Base-by-base conservation (phyloP, 805 yeast species). In the Wickerhamiella kurtzmanii region DNA sequence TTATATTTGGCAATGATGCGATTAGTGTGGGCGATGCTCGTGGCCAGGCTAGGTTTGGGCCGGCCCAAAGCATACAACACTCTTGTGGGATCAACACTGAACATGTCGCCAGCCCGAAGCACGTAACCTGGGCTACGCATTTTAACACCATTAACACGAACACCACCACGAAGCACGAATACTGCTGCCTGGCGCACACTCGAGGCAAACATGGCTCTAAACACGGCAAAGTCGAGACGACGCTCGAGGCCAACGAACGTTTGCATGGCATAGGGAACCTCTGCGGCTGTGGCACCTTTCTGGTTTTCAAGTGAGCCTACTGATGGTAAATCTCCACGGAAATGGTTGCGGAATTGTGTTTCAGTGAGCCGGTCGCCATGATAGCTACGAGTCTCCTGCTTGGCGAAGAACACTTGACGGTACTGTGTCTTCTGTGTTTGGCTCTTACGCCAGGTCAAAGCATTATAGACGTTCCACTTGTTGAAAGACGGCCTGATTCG, bases 311-410 rank as follows among this genome's bases (percentile, higher is more conserved):
- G 35, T 4, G 46, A 37, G 36, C 15, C 11, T 37, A 37, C 37
- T 15, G 35, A 13, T 19, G 37, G 37, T 8, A 17, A 28, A 4
- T 42, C 44, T 19, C 44, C 44, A 46, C 77, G 69, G 67, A 89
- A 88, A 44, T 74, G 64, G 6, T 77, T 66, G 60, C 82, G 81
- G 80, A 87, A 83, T 60, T 88, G 77, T 17, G 76, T 69, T 63
- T 92, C 98, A 1, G 89, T 82, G 47, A 89, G 64, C 62, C 82
- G 85, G 60, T 92, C 97, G 56, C 98, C 98, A 63, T 89, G 98
- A 64, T 89, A 89, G 1, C 89, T 81, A 66, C 98, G 77, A 5
- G 96, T 80, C 61, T 88, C 96, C 61, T 78, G 81, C 64, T 92
- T 89, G 44, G 96, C 80, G 4, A 73, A 67, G 89, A 95, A 92